These are phyloP conservation scores for Venustampulla echinocandica DNA, from an alignment of 495 filamentous ascomycete genomes.

Conservation along the genomic window DNA sequence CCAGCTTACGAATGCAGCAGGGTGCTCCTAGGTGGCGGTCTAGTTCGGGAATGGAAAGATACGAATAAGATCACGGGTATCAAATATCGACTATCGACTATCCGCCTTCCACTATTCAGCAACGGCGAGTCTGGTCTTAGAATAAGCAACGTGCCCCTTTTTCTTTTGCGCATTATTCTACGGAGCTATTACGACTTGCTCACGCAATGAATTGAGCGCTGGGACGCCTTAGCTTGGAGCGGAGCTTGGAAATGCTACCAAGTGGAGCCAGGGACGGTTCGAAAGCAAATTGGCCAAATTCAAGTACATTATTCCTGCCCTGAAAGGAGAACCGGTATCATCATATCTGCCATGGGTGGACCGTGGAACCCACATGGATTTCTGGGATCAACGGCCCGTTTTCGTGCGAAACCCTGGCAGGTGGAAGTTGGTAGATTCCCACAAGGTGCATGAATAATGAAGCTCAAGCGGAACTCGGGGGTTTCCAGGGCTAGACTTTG, in stretches of 20 bases:
- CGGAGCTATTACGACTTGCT: too few relatives aligned
- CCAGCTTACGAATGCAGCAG: conserved; percentile 15
- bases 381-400: conserved; percentile 16
- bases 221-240: too few relatives aligned
- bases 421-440: too few relatives aligned
- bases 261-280: too few relatives aligned
- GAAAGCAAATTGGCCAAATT: too few relatives aligned
- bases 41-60: neutral
- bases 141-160: neutral
- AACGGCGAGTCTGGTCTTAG: neutral
- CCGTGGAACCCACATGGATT: conserved; percentile 19
- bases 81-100: neutral
- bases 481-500: conserved; percentile 11
- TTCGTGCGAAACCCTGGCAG: too few relatives aligned
- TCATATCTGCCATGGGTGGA: conserved; percentile 3
- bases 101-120: neutral
- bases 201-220: too few relatives aligned
- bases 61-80: neutral
- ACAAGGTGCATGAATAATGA: too few relatives aligned
- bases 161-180: too few relatives aligned
- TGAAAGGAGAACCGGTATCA: conserved; percentile 4
- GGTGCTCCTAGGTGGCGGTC: too few relatives aligned
- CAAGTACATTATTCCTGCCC: neutral
- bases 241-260: too few relatives aligned
- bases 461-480: too few relatives aligned